Conservation (phyloP, 805 yeast species). For the Nakazawaea wyomingensis region DNA sequence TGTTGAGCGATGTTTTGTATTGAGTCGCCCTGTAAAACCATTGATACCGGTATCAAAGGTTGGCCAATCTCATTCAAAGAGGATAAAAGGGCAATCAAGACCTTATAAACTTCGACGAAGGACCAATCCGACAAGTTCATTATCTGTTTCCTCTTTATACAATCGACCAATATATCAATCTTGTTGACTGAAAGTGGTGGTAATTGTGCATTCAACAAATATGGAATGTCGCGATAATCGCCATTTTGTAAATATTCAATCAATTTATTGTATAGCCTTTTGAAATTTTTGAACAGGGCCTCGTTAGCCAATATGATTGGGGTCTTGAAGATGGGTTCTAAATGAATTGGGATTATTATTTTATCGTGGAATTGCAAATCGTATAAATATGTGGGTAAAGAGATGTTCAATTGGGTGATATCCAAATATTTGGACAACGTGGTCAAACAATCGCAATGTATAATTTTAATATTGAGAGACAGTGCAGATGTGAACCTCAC, state of each 20-base stretch:
- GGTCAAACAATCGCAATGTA: conserved; percentile 31
- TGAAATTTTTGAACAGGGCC: conserved; percentile 18
- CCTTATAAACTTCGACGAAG: conserved; percentile 31
- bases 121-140: conserved; percentile 54
- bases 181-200: conserved; percentile 14
- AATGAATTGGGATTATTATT: conserved; percentile 43
- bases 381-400: conserved; percentile 67
- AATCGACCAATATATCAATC: conserved; percentile 40
- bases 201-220: background rate
- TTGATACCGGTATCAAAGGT: conserved; percentile 23
- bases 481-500: conserved; percentile 26
- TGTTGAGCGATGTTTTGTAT: conserved; percentile 17
- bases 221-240: conserved; percentile 1
- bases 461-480: conserved; percentile 15
- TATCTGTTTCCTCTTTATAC: conserved; percentile 42
- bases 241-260: conserved; percentile 21
- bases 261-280: conserved; percentile 28
- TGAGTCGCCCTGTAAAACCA: conserved; percentile 11
- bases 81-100: conserved; percentile 22
- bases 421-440: conserved; percentile 51
- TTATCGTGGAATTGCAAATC: conserved; percentile 49
- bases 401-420: conserved; percentile 69
- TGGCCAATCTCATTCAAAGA: conserved; percentile 23
- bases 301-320: conserved; percentile 21
- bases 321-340: conserved; percentile 26